These are phyloP conservation scores for Leishmania martiniquensis DNA, from an alignment of 208 protist species.

Conservation along the genomic window DNA sequence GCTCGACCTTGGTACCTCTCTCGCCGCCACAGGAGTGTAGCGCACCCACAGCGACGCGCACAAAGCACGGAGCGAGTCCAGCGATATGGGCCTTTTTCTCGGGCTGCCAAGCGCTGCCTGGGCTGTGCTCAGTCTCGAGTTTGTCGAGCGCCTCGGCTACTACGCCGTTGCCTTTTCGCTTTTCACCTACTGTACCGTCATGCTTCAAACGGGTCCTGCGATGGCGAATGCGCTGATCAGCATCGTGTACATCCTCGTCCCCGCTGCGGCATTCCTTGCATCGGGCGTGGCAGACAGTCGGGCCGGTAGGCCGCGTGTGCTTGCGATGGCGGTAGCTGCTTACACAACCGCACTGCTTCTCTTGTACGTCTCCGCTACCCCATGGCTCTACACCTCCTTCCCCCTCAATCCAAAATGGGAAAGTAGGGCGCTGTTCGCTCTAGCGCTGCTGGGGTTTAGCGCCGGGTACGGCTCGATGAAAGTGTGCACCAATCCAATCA, in stretches of 20 bases:
- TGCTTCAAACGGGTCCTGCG: constrained; percentile 45
- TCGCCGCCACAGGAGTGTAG: background rate
- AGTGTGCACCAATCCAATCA: constrained; percentile 73
- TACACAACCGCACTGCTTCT: constrained; percentile 44
- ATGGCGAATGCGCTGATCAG: constrained; percentile 55
- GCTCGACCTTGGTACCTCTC: background rate
- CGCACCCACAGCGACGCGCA: background rate
- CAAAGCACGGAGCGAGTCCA: background rate
- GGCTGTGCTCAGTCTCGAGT: constrained; percentile 61
- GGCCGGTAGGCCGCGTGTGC: constrained; percentile 40
- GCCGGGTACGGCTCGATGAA: constrained; percentile 75
- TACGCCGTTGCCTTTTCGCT: constrained; percentile 71
- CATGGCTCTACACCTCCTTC: constrained; percentile 48
- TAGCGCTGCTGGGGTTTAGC: constrained; percentile 36
- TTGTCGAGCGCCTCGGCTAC: constrained; percentile 63
- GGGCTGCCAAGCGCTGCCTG: constrained; percentile 42
- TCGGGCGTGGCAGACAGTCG: constrained; percentile 60
- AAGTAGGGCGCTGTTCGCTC: constrained; percentile 34
- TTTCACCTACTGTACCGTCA: constrained; percentile 65
- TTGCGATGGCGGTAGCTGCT: constrained; percentile 29
- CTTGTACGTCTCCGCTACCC: constrained; percentile 51
- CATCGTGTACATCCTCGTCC: constrained; percentile 54
- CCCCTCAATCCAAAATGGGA: constrained; percentile 16
- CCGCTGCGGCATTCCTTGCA: constrained; percentile 46
- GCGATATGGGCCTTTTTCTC: constrained; percentile 22